Conservation (phyloP, 1,284 basidiomycete species). For the Pseudozyma hubeiensis region DNA sequence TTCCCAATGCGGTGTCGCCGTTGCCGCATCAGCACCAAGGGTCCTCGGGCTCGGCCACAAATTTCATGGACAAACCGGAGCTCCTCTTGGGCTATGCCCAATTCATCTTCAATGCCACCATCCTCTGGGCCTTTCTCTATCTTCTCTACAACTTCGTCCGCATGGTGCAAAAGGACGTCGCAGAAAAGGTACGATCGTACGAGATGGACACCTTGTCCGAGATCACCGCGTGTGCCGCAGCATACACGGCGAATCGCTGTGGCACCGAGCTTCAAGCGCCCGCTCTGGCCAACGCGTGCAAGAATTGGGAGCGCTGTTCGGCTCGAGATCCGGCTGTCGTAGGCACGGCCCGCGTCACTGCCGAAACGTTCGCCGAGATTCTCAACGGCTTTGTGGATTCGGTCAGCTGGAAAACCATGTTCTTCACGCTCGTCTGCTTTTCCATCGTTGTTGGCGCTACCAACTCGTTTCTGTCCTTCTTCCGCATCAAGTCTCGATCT, state of each 20-base stretch:
- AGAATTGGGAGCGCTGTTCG: conserved; percentile 92
- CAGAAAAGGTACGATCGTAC: conserved; percentile 86
- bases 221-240: conserved; percentile 53
- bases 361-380: conserved; percentile 94
- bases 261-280: conserved; percentile 61
- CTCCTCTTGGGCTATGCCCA: conserved; percentile 73
- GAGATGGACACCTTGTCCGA: conserved; percentile 74
- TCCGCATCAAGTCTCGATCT: conserved; percentile 53
- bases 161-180: conserved; percentile 89
- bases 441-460: conserved; percentile 64
- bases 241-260: conserved; percentile 58
- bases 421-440: conserved; percentile 61
- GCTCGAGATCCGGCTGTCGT: conserved; percentile 89
- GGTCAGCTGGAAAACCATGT: conserved; percentile 96
- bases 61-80: conserved; percentile 55
- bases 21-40: conserved; percentile 15
- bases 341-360: conserved; percentile 87
- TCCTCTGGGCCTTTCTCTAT: conserved; percentile 86
- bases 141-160: conserved; percentile 85
- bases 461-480: conserved; percentile 65
- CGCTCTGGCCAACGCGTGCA: conserved; percentile 59
- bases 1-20: conserved; percentile 32
- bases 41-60: conserved; percentile 4
- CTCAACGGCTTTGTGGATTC: conserved; percentile 96
- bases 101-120: conserved; percentile 91